These are phyloP conservation scores for Pythium graminicola DNA, from an alignment of 352 stramenopile species.

Conservation along the genomic window DNA sequence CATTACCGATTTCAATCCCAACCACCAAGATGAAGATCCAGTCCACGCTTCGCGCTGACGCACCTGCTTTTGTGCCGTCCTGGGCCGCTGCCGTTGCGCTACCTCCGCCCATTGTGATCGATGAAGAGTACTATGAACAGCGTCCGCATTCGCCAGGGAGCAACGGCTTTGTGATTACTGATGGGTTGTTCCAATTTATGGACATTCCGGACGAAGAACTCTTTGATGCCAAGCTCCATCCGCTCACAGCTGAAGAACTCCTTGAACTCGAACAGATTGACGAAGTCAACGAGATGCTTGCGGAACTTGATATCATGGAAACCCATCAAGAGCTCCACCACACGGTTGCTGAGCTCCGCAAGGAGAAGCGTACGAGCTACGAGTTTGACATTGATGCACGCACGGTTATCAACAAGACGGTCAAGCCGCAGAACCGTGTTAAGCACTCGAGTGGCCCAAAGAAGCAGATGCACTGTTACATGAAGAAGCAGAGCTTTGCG, in stretches of 20 bases:
- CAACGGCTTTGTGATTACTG: slow-evolving; percentile 56
- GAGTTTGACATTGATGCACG: slow-evolving; percentile 56
- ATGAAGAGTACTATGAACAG: slow-evolving; percentile 61
- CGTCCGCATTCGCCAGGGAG: slow-evolving; percentile 50
- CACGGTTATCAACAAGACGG: slow-evolving; percentile 45
- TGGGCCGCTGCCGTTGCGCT: slow-evolving; percentile 20
- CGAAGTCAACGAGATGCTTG: slow-evolving; percentile 72
- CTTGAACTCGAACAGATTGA: slow-evolving; percentile 70
- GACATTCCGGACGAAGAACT: slow-evolving; percentile 74
- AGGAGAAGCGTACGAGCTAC: slow-evolving; percentile 44
- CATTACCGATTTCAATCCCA: slow-evolving; percentile 23
- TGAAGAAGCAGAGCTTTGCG: slow-evolving; percentile 42
- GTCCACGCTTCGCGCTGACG: slow-evolving; percentile 46
- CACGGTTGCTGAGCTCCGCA: slow-evolving; percentile 47
- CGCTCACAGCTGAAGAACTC: slow-evolving; percentile 49
- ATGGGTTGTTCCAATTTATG: slow-evolving; percentile 38
- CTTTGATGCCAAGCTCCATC: slow-evolving; percentile 62
- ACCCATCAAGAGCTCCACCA: slow-evolving; percentile 64
- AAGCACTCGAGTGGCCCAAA: slow-evolving; percentile 29
- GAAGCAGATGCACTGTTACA: slow-evolving; percentile 37
- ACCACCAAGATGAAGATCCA: slow-evolving; percentile 28
- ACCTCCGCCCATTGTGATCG: slow-evolving; percentile 42
- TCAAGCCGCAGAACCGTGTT: slow-evolving; percentile 36
- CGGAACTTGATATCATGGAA: slow-evolving; percentile 74
- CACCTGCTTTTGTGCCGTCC: slow-evolving; percentile 53